Evolutionary conservation across 805 yeast genomes (phyloP).

Genomic region (Pichia manshurica): DNA sequence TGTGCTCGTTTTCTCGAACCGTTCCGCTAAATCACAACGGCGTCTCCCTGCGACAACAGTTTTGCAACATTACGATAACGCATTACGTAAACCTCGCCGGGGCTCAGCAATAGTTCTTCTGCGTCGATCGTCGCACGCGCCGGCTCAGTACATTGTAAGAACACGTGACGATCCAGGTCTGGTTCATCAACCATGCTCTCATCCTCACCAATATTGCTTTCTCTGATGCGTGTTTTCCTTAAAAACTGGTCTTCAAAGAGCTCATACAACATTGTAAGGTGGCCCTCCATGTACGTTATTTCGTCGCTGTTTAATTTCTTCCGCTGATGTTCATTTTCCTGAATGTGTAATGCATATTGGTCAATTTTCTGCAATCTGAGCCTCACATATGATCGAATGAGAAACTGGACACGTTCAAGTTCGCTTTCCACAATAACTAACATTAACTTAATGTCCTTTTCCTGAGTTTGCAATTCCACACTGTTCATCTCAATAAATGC

Average conservation of each 20-base stretch:
- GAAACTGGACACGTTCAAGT: conserved; percentile 76
- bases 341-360: conserved; percentile 54
- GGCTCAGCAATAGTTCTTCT: conserved; percentile 31
- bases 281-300: conserved; percentile 58
- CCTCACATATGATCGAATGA: conserved; percentile 76
- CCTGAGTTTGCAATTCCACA: conserved; percentile 62
- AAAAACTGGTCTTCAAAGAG: conserved; percentile 67
- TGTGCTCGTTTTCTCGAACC: not conserved
- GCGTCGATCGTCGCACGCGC: not conserved
- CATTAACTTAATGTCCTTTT: conserved; percentile 66
- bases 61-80: conserved; percentile 52
- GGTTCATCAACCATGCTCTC: conserved; percentile 78
- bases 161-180: conserved; percentile 71
- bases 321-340: conserved; percentile 35
- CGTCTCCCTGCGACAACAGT: conserved; percentile 36
- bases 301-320: conserved; percentile 55
- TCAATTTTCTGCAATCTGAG: conserved; percentile 75
- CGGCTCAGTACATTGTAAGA: conserved; percentile 24
- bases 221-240: conserved; percentile 26
- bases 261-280: conserved; percentile 55
- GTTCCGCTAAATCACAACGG: conserved; percentile 34
- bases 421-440: conserved; percentile 87
- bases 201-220: conserved; percentile 68
- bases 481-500: conserved; percentile 75
- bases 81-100: conserved; percentile 70